Evolutionary conservation across 139 green algal genomes (phyloP), one percentile per base, ranked within the genome.

Genomic region (Chlamydomonas incerta): DNA sequence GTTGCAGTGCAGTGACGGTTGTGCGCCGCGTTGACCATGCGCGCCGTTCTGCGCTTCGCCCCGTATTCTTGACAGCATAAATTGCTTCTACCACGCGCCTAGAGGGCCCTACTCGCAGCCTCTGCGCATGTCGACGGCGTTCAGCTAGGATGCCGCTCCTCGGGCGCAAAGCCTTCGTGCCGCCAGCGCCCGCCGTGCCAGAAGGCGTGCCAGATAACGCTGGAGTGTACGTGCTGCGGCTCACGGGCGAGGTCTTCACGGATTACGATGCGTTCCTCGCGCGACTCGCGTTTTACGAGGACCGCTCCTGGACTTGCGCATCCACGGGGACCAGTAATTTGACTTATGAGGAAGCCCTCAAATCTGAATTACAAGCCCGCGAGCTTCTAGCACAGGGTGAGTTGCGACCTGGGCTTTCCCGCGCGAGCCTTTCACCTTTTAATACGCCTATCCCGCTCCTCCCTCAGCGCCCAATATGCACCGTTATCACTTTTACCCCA

Each of bases 301-400:
- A 89, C 62, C 88, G 92, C 10, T 10, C 88, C 10, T 97, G 95
- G 95, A 72, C 81, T 5, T 96, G 94, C 80, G 82, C 87, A 8
- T 86, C 88, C 31, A 95, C 88, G 3, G 92, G 93, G 46, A 88
- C 87, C 11, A 55, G 28, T 13, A 90, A 87, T 14, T 68, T 97
- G 37, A 98, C 94, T 0, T 98, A 93, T 55, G 93, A 97, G 63
- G 90, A 96, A 83, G 93, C 93, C 2, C 79, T 95, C 18, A 31
- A 68, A 24, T 76, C 65, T 1, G 79, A 80, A 31, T 47, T 63
- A 73, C 46, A 75, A 47, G 33, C 72, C 35, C 77, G 66, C 47
- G 41, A 57, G 47, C 74, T 71, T 4, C 66, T 84, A 46, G 28
- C 74, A 67, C 46, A 65, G 21, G 68, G 72, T 75, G 41, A 50